Base-by-base conservation (phyloP, 495 filamentous ascomycete genomes). In the Sphaerosporella brunnea region DNA sequence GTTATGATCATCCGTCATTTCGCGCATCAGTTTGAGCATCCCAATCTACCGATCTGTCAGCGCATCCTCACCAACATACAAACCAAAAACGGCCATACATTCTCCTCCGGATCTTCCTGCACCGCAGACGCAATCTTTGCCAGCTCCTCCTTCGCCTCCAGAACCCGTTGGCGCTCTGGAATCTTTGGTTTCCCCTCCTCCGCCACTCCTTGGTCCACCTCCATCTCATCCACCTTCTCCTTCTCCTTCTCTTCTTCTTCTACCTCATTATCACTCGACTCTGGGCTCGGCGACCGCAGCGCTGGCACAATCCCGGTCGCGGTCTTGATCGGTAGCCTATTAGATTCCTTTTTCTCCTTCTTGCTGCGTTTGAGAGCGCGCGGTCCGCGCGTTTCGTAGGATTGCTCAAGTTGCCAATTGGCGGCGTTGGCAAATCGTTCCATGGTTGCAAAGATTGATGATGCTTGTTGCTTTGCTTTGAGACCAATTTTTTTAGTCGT, bases 71-170 rank as follows among this genome's bases (percentile, higher is more conserved):
- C 37, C 37, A 1, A 1, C 37, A 4, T 18, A 2, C 11, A 11
- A 24, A 1, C 3, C 8, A 36, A 2, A 8, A 26, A n/a, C n/a
- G n/a, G n/a, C n/a, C 77, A 75, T 15, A 78, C 71, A 62, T 96
- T 75, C 59, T 94, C 88, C 56, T 97, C 92, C 9, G 90, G 90
- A 46, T 88, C 80, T 60, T 95, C 87, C 54, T 92, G 93, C 54
- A 97, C 70, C 44, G 78, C 64, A 7, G 70, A 70, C 13, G 87
- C 90, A 42, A 92, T 72, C 54, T 75, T 77, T 10, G 90, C 88
- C 23, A 97, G 63, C 56, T 96, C 86, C 59, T 96, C 90, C 65
- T 96, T 93, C 18, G 85, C 86, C 50, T 82, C 74, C 10, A 82
- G 43, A 18, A 96, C 79, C 56, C 93, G 83, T 55, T 87, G 71